Evolutionary conservation across 768 basidiomycete species (phyloP), one percentile per base, ranked within the genome.

Genomic region (Pholiota conissans): DNA sequence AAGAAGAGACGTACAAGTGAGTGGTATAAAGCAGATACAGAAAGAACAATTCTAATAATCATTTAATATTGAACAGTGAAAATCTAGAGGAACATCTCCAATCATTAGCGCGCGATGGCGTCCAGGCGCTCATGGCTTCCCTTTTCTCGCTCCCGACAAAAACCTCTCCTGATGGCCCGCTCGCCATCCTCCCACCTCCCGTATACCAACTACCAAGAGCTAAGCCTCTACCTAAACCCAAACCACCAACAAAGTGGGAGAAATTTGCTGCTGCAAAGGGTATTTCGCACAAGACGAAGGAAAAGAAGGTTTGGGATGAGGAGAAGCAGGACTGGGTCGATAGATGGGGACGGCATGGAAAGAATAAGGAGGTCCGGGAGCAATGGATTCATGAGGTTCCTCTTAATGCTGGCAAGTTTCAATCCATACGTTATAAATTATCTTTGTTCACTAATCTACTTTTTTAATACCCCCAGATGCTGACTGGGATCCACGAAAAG

Each of bases 161-260:
- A 46, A 75, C 85, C 9, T 89, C 91, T 11, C 77, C 82, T 18
- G 90, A 93, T 59, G 95, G 95, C 1, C 93, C 93, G 0, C 78
- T 93, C 49, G 92, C 90, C 1, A 79, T 84, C 55, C 88, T 97
- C 3, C 95, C 96, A 0, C 67, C 84, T 1, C 90, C 92, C 2
- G 83, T 79, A 1, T 91, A 89, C 26, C 76, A 79, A 47, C 83
- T 98, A 0, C 97, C 97, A 0, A 84, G 97, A 22, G 83, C 94
- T 28, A 98, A 99, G 70, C 93, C 91, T 0, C 78, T 98, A 2
- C 97, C 95, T 0, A 95, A 94, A 66, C 90, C 91, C 2, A 97
- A 96, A 73, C 88, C 89, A 8, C 85, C 81, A 30, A 98, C 96
- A 6, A 98, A 97, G 73, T 99, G 97, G 97, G 93, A 98, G 76